Base-by-base conservation (phyloP, 1,284 basidiomycete genomes). In the Cryptococcus sp. region DNA sequence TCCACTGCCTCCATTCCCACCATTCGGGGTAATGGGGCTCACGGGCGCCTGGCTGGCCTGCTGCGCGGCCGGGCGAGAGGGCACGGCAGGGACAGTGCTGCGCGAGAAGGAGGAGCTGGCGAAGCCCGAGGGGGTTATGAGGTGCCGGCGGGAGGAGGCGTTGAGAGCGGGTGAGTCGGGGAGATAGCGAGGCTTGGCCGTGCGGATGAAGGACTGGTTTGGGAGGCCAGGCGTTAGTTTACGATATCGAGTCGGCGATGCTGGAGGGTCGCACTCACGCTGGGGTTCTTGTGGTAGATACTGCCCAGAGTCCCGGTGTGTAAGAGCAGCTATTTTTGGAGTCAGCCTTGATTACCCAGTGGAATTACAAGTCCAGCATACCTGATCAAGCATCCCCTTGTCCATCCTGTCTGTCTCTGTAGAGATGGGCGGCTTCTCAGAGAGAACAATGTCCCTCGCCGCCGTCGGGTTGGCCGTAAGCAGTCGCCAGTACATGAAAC, bases 401-500 rank as follows among this genome's bases (percentile, higher is more conserved):
- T 97, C 94, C 91, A 98, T 97, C 40, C 92, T 81, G 72, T 99
- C 96, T 6, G 92, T 91, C 73, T 98, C 94, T 1, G 92, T 98
- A n/a, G 91, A 94, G 63, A 98, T 98, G 3, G 91, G 82, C 16
- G 96, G 96, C 69, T 97, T 98, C 63, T 92, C 89, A 8, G 90
- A 83, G 18, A 98, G 82, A n/a, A 98, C 93, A 59, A 98, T 88
- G 64, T 91, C 87, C 43, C 87, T 84, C 2, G 96, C 95, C 1
- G 88, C 87, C 1, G 86, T 80, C 1, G 96, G 93, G 73, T 97
- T 93, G 65, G 93, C 88, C 1, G 95, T 95, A 39, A 98, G 82
- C 78, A 99, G 82, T 47, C 96, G 86, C 95, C 95, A 98, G 79
- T 98, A 99, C 88, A 99, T 98, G 80, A 95, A 98, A 0, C 95